Conservation (phyloP, 208 protist species). For the Entamoeba moshkovskii region DNA sequence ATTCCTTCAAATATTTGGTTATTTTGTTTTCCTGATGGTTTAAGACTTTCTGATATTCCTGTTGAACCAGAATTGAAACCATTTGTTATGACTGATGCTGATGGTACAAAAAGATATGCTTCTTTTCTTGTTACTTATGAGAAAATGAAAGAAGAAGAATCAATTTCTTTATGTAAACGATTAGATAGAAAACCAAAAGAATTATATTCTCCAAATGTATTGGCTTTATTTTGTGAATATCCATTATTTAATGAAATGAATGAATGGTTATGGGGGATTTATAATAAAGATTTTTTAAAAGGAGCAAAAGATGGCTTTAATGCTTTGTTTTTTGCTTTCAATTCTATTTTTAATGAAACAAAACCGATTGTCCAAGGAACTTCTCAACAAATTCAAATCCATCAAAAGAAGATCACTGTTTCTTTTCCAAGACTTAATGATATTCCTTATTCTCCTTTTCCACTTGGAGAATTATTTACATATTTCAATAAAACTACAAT, state of each 20-base stretch:
- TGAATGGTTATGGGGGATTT: neutral
- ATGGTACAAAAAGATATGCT: neutral
- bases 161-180: neutral
- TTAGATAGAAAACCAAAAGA: neutral
- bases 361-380: neutral
- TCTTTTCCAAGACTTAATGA: neutral
- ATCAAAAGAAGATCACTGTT: neutral
- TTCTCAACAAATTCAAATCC: neutral
- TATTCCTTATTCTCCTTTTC: neutral
- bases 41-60: neutral
- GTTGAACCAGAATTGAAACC: neutral
- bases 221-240: neutral
- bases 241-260: neutral
- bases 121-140: neutral
- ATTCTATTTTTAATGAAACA: neutral
- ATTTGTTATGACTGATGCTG: neutral
- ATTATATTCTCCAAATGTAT: neutral
- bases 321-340: neutral
- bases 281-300: neutral
- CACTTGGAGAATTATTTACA: neutral
- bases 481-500: neutral
- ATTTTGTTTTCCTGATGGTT: neutral
- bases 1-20: neutral
- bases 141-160: neutral
- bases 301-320: neutral